Conservation (phyloP, 2,329 filamentous ascomycete species). For the Zymoseptoria pseudotritici region DNA sequence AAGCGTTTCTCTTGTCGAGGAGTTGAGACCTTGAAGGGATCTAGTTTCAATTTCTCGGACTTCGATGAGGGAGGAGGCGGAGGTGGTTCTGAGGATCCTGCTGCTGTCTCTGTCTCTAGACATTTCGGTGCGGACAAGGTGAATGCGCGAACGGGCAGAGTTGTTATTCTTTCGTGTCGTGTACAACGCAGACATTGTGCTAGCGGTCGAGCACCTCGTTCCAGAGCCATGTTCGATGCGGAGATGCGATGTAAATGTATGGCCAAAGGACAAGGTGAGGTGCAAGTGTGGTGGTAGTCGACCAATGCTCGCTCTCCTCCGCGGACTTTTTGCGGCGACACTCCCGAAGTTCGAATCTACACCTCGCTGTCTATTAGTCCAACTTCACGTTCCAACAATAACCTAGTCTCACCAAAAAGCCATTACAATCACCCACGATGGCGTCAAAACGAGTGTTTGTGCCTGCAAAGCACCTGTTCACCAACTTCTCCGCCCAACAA, state of each 20-base stretch:
- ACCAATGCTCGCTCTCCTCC: background rate
- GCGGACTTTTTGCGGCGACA: background rate
- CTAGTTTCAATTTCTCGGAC: conserved; percentile 2
- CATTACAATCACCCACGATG: conserved; percentile 25
- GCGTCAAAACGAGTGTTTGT: conserved; percentile 33
- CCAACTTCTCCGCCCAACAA: conserved; percentile 17
- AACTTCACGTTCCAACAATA: background rate
- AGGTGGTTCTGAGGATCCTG: conserved; percentile 8
- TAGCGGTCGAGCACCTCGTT: conserved; percentile 33
- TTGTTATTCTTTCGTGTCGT: conserved; percentile 19
- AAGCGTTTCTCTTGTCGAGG: conserved; percentile 52
- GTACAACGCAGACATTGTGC: conserved; percentile 23
- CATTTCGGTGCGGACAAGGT: conserved; percentile 38
- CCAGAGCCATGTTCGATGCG: conserved; percentile 16
- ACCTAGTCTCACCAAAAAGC: conserved; percentile 9
- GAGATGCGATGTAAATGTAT: background rate
- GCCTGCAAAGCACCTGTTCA: conserved; percentile 31
- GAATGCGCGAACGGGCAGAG: conserved; percentile 39
- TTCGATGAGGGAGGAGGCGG: background rate
- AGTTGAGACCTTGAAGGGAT: conserved; percentile 18
- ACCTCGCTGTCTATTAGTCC: background rate
- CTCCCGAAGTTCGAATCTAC: background rate
- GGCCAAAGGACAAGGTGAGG: background rate
- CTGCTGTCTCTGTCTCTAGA: conserved; percentile 37
- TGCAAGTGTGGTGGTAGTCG: background rate